Percentiles rank a stretch among this genome's conserved stretches.
These are phyloP conservation scores for Neohortaea acidophila DNA, from an alignment of 495 filamentous ascomycete genomes.

Conservation along the genomic window DNA sequence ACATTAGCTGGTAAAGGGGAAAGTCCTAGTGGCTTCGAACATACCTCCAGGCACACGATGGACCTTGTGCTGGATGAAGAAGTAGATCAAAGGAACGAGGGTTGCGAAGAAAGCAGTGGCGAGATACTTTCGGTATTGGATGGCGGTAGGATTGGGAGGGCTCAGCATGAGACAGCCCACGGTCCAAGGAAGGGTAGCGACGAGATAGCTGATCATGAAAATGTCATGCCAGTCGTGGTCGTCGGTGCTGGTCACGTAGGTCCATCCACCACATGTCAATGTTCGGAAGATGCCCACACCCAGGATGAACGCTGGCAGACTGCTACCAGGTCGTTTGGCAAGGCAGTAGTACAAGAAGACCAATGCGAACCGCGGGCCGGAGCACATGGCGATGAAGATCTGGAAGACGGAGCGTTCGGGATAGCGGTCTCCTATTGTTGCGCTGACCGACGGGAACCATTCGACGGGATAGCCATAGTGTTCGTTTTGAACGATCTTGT, in stretches of 20 bases:
- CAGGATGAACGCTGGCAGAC: constrained; percentile 68
- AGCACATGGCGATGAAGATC: constrained; percentile 92
- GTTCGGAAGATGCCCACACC: constrained; percentile 73
- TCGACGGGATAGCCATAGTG: constrained; percentile 92
- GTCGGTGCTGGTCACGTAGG: constrained; percentile 95
- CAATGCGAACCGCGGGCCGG: constrained; percentile 80
- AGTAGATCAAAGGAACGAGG: constrained; percentile 82
- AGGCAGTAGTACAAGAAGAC: constrained; percentile 88
- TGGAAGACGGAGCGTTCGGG: constrained; percentile 94
- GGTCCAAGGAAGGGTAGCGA: constrained; percentile 92
- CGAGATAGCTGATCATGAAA: constrained; percentile 96
- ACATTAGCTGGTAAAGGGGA: too few relatives aligned
- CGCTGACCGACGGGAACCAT: constrained; percentile 98
- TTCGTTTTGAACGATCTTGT: constrained; percentile 96
- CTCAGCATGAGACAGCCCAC: constrained; percentile 77
- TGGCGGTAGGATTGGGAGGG: constrained; percentile 65
- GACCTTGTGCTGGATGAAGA: constrained; percentile 97
- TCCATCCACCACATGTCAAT: constrained; percentile 94
- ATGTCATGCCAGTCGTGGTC: constrained; percentile 98
- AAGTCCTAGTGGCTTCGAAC: constrained; percentile 24
- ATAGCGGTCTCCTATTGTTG: constrained; percentile 97
- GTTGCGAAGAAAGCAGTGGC: constrained; percentile 80
- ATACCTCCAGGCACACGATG: constrained; percentile 87
- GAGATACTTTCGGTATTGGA: constrained; percentile 80
- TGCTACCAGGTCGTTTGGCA: constrained; percentile 56